These are phyloP conservation scores for Tricholoma terreum DNA, from an alignment of 768 basidiomycete species.

Conservation along the genomic window DNA sequence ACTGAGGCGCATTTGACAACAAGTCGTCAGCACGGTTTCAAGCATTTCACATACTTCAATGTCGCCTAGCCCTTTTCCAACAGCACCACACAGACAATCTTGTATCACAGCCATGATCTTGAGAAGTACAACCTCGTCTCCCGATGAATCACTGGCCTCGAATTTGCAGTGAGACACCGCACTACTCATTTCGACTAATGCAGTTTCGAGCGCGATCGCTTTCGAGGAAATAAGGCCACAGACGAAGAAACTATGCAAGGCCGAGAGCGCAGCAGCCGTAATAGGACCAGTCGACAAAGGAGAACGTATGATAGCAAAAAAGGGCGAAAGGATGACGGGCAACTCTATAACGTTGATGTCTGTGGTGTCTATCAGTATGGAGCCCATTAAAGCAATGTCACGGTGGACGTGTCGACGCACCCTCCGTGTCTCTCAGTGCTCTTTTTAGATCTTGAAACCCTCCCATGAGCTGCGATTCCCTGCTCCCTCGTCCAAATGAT, in stretches of 20 bases:
- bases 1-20: slow-evolving; percentile 94
- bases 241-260: slow-evolving; percentile 85
- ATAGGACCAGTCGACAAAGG: slow-evolving; percentile 96
- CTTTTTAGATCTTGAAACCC: slow-evolving; percentile 88
- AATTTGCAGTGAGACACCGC: slow-evolving; percentile 97
- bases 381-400: slow-evolving; percentile 4
- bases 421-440: slow-evolving; percentile 63
- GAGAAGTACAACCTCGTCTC: slow-evolving; percentile 93
- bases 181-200: slow-evolving; percentile 80
- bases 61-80: slow-evolving; percentile 78
- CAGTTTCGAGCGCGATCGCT: slow-evolving; percentile 56
- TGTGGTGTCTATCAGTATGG: slow-evolving; percentile 23
- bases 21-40: slow-evolving; percentile 94
- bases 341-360: slow-evolving; percentile 61
- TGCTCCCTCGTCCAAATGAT: slow-evolving; percentile 48
- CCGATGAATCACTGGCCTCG: slow-evolving; percentile 95
- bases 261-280: slow-evolving; percentile 87
- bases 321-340: slow-evolving; percentile 71
- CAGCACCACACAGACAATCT: slow-evolving; percentile 68
- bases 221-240: slow-evolving; percentile 65
- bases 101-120: slow-evolving; percentile 90
- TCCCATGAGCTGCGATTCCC: slow-evolving; percentile 83
- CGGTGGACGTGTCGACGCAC: slow-evolving; percentile 36
- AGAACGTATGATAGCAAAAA: slow-evolving; percentile 91
- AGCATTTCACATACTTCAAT: slow-evolving; percentile 97